A percentile compares a stretch with the other conserved stretches of the same genome.
Evolutionary conservation across 306 rosid species (phyloP).

Genomic region (Arachis stenosperma): DNA sequence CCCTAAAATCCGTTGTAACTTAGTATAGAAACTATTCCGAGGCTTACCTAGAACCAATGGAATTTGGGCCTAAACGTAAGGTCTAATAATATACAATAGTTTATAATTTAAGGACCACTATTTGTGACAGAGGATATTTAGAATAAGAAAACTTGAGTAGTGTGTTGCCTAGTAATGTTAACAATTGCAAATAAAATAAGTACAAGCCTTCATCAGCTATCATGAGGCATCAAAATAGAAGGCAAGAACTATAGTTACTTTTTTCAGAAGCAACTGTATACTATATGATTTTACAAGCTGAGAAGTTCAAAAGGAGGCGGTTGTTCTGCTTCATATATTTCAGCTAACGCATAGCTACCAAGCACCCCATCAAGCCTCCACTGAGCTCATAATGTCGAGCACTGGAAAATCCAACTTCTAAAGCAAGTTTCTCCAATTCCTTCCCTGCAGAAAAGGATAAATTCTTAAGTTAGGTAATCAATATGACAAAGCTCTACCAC

Average conservation of each 20-base stretch:
- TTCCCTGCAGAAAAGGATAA: conserved; percentile 58
- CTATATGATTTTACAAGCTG: conserved; percentile 17
- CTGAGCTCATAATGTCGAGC: conserved; percentile 78
- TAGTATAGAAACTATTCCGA: too few relatives aligned
- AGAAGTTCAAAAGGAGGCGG: background rate
- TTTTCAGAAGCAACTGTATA: background rate
- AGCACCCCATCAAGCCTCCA: conserved; percentile 90
- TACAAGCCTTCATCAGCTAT: conserved; percentile 12
- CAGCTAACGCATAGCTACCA: conserved; percentile 69
- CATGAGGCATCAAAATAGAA: conserved; percentile 11
- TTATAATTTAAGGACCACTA: conserved; percentile 4
- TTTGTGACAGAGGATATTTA: conserved; percentile 22
- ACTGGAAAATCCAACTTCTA: conserved; percentile 79
- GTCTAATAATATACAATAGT: background rate
- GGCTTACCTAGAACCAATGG: too few relatives aligned
- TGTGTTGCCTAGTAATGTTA: conserved; percentile 20
- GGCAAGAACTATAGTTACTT: background rate
- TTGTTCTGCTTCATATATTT: background rate
- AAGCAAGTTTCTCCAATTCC: conserved; percentile 81
- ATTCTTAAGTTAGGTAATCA: conserved; percentile 32
- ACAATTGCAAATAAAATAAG: conserved; percentile 19
- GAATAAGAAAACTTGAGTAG: conserved; percentile 22
- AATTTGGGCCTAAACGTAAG: too few relatives aligned
- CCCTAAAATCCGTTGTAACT: too few relatives aligned
- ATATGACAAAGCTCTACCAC: conserved; percentile 20